Evolutionary conservation across 345 rosid species (phyloP), one percentile per base, ranked within the genome.

Genomic region (Hevea brasiliensis): DNA sequence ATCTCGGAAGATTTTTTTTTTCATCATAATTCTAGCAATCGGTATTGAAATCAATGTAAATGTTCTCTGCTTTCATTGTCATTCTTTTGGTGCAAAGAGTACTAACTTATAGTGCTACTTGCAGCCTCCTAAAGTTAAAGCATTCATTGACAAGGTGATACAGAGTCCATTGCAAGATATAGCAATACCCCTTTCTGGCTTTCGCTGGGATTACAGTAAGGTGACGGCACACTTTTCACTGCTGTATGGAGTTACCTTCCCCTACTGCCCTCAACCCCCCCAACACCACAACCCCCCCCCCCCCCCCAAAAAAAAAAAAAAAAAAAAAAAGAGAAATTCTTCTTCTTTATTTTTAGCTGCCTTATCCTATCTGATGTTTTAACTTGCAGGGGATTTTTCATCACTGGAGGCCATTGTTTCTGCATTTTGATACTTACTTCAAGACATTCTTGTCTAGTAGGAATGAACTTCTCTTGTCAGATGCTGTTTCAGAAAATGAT

Each of bases 171-270:
- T 94, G 59, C 97, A 90, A 76, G 98, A 94, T 80, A 90, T 94
- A 81, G 98, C 93, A 29, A 89, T 94, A 83, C 98, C 97, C 70
- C 97, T 94, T 65, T 94, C 97, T 45, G 97, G 97, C 75, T 94
- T 92, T 79, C 90, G 74, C 21, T 94, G 98, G 98, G 93, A 89
- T 81, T 92, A 85, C 82, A 87, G 75, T 71, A 94, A 94, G 97
- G 98, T 94, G 74, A 80, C 53, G 27, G n/a, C 61, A 3, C 59
- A 40, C 23, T 68, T 13, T 45, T 63, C 70, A 37, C 24, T 32
- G 37, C 37, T 32, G 37, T 32, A 32, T 32, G 37, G 37, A 32
- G 37, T 32, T 32, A 32, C 37, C 37, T 32, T 32, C 37, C 37
- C 37, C 4, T 2, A 2, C 4, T 32, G 37, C 37, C 37, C 37